phyloP scores from a whole-genome alignment of 2,329 filamentous ascomycete genomes.

The Ceratocystis papillata region DNA sequence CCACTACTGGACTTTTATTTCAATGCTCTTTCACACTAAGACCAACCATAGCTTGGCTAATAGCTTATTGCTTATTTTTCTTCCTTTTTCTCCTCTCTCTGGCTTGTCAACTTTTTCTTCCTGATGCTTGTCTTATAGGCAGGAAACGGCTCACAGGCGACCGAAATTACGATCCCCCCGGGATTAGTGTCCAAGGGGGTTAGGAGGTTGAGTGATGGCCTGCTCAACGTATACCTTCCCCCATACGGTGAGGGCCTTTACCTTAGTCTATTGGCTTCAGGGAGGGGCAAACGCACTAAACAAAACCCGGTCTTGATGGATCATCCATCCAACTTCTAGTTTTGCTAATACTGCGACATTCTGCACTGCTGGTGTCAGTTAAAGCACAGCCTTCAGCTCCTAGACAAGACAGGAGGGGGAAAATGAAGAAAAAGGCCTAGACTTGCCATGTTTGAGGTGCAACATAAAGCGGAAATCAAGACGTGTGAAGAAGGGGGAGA shows the following conservation, averaged over 20 bases:
- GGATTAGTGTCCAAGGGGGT: neutral
- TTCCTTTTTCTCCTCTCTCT: too few species aligned
- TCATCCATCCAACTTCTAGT: neutral
- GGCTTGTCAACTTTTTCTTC: too few species aligned
- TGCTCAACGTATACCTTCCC: too few species aligned
- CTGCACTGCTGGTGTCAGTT: neutral
- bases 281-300: neutral
- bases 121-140: neutral
- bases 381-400: neutral
- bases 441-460: neutral
- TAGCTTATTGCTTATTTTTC: too few species aligned
- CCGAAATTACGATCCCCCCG: conserved; percentile 2
- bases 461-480: conserved; percentile 7
- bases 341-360: conserved; percentile 9
- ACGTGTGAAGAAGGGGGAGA: neutral
- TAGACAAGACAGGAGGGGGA: neutral
- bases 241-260: neutral
- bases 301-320: neutral
- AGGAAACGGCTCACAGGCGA: neutral
- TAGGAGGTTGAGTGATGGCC: neutral
- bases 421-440: neutral
- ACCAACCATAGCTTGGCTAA: too few species aligned
- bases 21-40: too few species aligned
- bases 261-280: neutral
- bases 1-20: too few species aligned